Percentiles rank a stretch among this genome's conserved stretches.
These are phyloP conservation scores for Tetrahymena thermophila DNA, from an alignment of 73 alveolate genomes.

Conservation along the genomic window DNA sequence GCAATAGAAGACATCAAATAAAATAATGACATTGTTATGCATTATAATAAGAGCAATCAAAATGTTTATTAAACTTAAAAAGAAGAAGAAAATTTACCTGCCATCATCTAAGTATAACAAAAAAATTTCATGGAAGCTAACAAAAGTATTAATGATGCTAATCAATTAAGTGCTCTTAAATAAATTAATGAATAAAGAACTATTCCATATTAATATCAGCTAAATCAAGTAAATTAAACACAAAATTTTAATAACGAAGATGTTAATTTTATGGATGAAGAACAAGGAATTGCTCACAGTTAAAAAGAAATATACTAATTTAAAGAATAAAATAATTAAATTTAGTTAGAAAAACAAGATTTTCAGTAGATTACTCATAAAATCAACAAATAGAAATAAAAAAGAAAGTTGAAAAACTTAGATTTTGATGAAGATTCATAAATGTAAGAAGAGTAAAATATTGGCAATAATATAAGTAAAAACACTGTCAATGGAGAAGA, in stretches of 20 bases:
- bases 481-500: too few relatives aligned
- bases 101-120: not conserved
- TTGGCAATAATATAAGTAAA: too few relatives aligned
- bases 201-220: not conserved
- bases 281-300: too few relatives aligned
- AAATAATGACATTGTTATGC: not conserved
- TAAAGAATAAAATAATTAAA: not conserved
- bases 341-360: not conserved
- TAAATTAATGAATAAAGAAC: not conserved
- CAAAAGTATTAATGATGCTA: not conserved
- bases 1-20: not conserved
- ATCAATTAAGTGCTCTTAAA: not conserved
- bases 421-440: not conserved
- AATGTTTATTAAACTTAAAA: not conserved
- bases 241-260: not conserved
- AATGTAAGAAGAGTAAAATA: not conserved
- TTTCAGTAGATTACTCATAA: not conserved
- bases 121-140: too few relatives aligned
- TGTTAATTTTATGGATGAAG: not conserved
- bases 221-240: not conserved
- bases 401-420: not conserved
- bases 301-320: not conserved
- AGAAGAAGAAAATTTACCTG: not conserved
- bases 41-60: not conserved
- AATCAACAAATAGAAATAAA: not conserved